Base-by-base conservation (phyloP, 306 rosid species). In the Begonia masoniana region DNA sequence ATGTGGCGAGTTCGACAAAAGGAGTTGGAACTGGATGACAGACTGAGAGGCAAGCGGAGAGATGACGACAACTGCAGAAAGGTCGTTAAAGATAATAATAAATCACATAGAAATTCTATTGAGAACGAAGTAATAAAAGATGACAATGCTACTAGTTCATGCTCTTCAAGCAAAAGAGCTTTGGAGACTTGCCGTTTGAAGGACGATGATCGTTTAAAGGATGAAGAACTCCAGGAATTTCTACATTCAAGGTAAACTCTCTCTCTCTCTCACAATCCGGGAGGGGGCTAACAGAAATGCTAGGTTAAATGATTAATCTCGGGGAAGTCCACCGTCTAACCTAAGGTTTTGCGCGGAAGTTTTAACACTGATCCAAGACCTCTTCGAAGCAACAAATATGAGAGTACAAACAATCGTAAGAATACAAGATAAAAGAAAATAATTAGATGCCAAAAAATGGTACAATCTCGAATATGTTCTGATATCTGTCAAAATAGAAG, bases 211-310 rank as follows among this genome's bases (percentile, higher is more conserved):
- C 84, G 85, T 60, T 70, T 87, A 69, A 78, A 62, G 54, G 79
- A 85, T 41, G 82, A 83, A 71, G 96, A 91, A 73, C 88, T 91
- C 13, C 88, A 85, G 73, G 73, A 71, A 61, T 85, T 85, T 71
- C 81, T 91, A 59, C 81, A 78, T 62, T 83, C 96, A 24, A 85
- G 94, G 80, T 71, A 19, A 43, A 16, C 15, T 50, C 50, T 62
- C 15, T 12, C 9, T 52, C 49, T 41, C 8, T 26, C 24, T 13
- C 14, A n/a, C n/a, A n/a, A n/a, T n/a, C n/a, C n/a, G n/a, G n/a
- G n/a, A n/a, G n/a, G n/a, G n/a, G n/a, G n/a, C n/a, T n/a, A n/a
- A n/a, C n/a, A n/a, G n/a, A n/a, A n/a, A n/a, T n/a, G n/a, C n/a
- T n/a, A n/a, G n/a, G n/a, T n/a, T n/a, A n/a, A n/a, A n/a, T n/a